Percentiles rank a stretch among this genome's conserved stretches.
These are phyloP conservation scores for Pichia inconspicua DNA, from an alignment of 1,139 yeast species.

Conservation along the genomic window DNA sequence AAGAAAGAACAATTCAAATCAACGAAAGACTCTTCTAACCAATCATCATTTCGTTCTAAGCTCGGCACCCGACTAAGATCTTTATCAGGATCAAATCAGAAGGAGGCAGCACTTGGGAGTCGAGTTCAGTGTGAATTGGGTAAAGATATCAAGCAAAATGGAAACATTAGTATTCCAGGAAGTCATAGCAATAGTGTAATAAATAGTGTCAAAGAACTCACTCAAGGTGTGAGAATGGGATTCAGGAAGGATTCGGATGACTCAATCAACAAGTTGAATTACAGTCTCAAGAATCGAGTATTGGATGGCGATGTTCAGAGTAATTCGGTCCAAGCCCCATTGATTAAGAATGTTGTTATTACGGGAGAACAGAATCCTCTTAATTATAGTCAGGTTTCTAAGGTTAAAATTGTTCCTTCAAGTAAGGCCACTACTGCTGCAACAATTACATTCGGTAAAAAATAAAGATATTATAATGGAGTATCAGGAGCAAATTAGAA, in stretches of 20 bases:
- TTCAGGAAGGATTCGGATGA: slow-evolving; percentile 2
- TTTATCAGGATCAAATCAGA: neutral
- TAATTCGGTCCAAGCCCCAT: too few relatives aligned
- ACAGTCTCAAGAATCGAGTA: too few relatives aligned
- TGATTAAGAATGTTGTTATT: too few relatives aligned
- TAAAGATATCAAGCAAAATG: neutral
- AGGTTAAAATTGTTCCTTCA: neutral
- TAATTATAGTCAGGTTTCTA: too few relatives aligned
- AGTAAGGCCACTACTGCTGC: neutral
- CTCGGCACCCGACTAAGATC: neutral
- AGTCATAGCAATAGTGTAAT: slow-evolving; percentile 5
- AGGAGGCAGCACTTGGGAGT: neutral
- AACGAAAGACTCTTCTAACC: neutral
- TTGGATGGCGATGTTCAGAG: neutral
- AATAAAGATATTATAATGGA: neutral
- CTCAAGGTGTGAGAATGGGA: slow-evolving; percentile 4
- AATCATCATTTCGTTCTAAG: neutral
- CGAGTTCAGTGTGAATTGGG: neutral
- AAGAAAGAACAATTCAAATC: neutral
- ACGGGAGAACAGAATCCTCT: too few relatives aligned
- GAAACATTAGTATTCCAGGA: neutral
- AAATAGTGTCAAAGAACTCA: slow-evolving; percentile 6
- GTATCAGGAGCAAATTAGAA: slow-evolving; percentile 1
- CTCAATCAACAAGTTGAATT: neutral
- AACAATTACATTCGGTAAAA: neutral